These are phyloP conservation scores for Paramecium tetraurelia DNA, from an alignment of 73 alveolate genomes.

Conservation along the genomic window DNA sequence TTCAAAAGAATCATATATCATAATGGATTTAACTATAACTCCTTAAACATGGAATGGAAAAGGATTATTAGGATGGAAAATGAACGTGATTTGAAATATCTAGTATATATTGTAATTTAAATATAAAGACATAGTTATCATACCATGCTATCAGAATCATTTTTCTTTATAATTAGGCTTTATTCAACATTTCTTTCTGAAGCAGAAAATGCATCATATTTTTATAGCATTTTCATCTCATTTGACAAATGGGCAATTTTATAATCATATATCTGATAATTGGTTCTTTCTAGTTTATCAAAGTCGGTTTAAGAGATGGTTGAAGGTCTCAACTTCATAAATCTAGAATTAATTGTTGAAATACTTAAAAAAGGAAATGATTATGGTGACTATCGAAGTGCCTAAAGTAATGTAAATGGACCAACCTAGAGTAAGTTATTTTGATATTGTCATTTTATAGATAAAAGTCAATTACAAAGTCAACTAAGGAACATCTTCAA, in stretches of 20 bases:
- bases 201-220: background rate
- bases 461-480: background rate
- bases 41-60: constrained; percentile 53
- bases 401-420: background rate
- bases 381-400: background rate
- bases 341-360: background rate
- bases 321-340: background rate
- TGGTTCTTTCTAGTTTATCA: background rate
- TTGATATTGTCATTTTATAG: background rate
- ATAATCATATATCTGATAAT: background rate
- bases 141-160: background rate
- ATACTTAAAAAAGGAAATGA: background rate
- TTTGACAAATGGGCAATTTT: background rate
- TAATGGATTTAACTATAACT: background rate
- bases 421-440: background rate
- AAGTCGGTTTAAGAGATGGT: background rate
- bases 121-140: background rate
- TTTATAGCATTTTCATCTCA: background rate
- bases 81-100: background rate
- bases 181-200: background rate
- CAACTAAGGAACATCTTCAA: background rate
- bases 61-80: constrained; percentile 52
- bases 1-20: background rate
- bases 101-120: background rate
- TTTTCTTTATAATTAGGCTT: background rate